A percentile compares a stretch with the other conserved stretches of the same genome.
These are phyloP conservation scores for Sclerotinia trifoliorum DNA, from an alignment of 2,329 filamentous ascomycete species.

Conservation along the genomic window DNA sequence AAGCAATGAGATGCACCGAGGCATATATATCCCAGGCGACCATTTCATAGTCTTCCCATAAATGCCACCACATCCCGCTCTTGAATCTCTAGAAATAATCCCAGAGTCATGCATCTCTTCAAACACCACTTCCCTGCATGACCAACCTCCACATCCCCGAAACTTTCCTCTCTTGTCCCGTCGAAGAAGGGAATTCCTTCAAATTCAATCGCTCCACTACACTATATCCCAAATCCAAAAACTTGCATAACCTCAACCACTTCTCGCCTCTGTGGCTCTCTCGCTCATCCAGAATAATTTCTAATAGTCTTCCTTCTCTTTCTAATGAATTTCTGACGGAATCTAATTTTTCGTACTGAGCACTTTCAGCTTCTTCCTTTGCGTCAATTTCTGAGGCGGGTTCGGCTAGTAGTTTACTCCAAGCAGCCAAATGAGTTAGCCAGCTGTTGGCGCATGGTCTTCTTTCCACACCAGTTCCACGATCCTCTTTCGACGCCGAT, in stretches of 20 bases:
- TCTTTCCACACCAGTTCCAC: background rate
- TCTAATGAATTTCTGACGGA: background rate
- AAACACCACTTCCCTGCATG: slow-evolving; percentile 10
- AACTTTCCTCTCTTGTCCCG: background rate
- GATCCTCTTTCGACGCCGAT: background rate
- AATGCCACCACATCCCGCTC: background rate
- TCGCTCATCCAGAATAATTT: slow-evolving; percentile 10
- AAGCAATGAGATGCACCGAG: background rate
- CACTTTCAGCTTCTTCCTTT: no score
- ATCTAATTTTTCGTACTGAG: slow-evolving; percentile 4
- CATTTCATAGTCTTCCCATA: no score
- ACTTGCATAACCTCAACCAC: slow-evolving; percentile 18
- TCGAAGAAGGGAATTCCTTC: slow-evolving; percentile 15
- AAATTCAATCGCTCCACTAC: slow-evolving; percentile 22
- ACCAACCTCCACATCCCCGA: slow-evolving; percentile 5
- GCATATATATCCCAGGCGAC: background rate
- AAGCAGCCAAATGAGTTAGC: slow-evolving; percentile 16
- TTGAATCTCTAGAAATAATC: background rate
- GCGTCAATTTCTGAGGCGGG: background rate
- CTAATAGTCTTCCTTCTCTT: slow-evolving; percentile 14
- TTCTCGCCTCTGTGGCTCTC: slow-evolving; percentile 19
- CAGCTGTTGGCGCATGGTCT: slow-evolving; percentile 19
- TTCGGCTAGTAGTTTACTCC: background rate
- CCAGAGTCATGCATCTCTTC: background rate
- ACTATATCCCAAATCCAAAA: slow-evolving; percentile 21